phyloP scores from a whole-genome alignment of 164 flowering plant genomes.

The Liriodendron chinense region DNA sequence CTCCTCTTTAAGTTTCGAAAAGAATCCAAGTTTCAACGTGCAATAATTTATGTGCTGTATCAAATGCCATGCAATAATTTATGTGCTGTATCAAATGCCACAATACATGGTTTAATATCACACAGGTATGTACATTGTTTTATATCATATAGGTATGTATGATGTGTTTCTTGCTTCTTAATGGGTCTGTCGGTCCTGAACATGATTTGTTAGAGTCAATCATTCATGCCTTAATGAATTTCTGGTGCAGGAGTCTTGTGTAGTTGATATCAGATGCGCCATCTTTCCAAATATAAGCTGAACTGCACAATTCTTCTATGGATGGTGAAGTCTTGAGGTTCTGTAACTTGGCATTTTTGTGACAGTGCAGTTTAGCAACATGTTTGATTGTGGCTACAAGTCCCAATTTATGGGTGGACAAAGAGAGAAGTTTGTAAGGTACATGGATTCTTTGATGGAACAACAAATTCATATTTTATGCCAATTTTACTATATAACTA shows the following conservation, averaged over 20 bases:
- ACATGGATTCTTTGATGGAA: conserved; percentile 7
- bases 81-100: no score
- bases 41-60: no score
- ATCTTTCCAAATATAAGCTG: neutral
- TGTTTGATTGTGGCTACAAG: conserved; percentile 61
- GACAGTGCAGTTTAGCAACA: conserved; percentile 22
- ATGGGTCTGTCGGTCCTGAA: neutral
- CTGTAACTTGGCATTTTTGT: conserved; percentile 17
- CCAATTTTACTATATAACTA: neutral
- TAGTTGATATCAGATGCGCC: neutral
- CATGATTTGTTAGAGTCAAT: neutral
- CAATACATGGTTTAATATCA: no score
- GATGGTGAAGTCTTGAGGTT: neutral
- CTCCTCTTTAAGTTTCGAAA: no score
- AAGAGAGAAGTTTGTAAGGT: conserved; percentile 73
- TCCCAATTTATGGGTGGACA: conserved; percentile 58
- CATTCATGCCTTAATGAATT: neutral
- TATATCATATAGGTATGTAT: no score
- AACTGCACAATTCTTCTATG: neutral
- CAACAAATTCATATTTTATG: neutral
- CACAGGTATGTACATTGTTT: no score
- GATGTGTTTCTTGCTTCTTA: neutral
- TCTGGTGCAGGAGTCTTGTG: neutral
- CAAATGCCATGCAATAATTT: no score
- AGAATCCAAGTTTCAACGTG: no score